Evolutionary conservation across 805 yeast species (phyloP), one percentile per base, ranked within the genome.

Genomic region (Candida berthetii): DNA sequence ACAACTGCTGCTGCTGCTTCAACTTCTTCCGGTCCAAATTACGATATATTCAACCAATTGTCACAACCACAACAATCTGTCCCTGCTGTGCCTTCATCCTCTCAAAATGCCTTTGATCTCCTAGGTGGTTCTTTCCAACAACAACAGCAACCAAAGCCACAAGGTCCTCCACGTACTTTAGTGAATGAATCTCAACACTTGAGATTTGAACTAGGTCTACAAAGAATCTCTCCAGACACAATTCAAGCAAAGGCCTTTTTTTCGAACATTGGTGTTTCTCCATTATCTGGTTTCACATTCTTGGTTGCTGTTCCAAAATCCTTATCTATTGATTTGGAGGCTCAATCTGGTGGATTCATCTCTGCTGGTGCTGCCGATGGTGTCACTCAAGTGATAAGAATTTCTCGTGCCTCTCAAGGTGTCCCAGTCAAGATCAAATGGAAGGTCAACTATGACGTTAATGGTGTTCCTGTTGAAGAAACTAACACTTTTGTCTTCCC

Each of bases 261-360:
- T 51, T 70, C 84, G 38, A 84, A 82, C 60, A 46, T 65, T 8
- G 64, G 69, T 37, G 52, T 68, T 35, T 49, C 66, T 7, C 59
- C 74, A 14, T 59, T 84, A 28, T 60, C 72, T 7, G 69, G 72
- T 43, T 59, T 85, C 35, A 74, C 76, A 44, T 76, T 82, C 49
- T 68, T 78, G 54, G 60, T 84, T 31, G 93, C 95, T 0, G 88
- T 80, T 27, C 87, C 95, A 41, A 81, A 79, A 52, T 54, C 72
- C 7, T 73, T 81, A 54, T 66, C 66, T 38, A 66, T 85, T 47
- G 71, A 66, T 40, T 70, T 85, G 55, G 68, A 72, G 42, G 80
- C 89, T 1, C 89, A 82, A 57, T 69, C 82, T 8, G 71, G 76
- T 40, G 77, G 74, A 42, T 53, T 59, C 25, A 53, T 85, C n/a